Percentiles rank a stretch among this genome's conserved stretches.
Evolutionary conservation across 1,284 basidiomycete species (phyloP).

Genomic region (Marasmius oreades): DNA sequence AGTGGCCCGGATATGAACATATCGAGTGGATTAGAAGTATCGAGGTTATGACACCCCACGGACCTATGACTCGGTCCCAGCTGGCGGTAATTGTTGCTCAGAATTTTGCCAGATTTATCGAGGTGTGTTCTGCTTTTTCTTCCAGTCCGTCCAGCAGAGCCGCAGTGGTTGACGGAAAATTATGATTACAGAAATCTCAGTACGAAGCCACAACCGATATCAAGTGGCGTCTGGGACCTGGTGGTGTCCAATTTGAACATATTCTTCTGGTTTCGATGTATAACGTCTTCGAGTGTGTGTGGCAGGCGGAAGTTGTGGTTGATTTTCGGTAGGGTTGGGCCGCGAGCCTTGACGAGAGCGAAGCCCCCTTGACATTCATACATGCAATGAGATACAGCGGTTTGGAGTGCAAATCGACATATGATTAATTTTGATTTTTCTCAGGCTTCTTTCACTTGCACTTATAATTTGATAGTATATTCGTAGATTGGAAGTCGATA

Average conservation of each 20-base stretch:
- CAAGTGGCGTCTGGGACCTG: constrained; percentile 28
- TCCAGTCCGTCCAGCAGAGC: no score
- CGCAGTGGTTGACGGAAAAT: background rate
- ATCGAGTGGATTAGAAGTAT: constrained; percentile 34
- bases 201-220: constrained; percentile 17
- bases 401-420: no score
- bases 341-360: no score
- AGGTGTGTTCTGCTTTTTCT: constrained; percentile 22
- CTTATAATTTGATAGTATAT: no score
- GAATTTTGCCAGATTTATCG: constrained; percentile 26
- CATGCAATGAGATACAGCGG: no score
- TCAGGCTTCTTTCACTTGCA: no score
- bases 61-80: constrained; percentile 33
- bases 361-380: no score
- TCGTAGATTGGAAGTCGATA: no score
- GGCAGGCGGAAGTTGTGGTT: constrained; percentile 43
- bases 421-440: no score
- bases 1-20: constrained; percentile 49
- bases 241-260: constrained; percentile 34
- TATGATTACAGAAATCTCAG: constrained; percentile 22
- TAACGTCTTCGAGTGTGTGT: constrained; percentile 38
- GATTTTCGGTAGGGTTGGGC: constrained; percentile 17
- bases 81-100: constrained; percentile 29
- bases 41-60: constrained; percentile 25
- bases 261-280: constrained; percentile 35